Percentiles rank a stretch among this genome's conserved stretches.
phyloP scores from a whole-genome alignment of 257 asterid genomes.

The Prunella vulgaris region DNA sequence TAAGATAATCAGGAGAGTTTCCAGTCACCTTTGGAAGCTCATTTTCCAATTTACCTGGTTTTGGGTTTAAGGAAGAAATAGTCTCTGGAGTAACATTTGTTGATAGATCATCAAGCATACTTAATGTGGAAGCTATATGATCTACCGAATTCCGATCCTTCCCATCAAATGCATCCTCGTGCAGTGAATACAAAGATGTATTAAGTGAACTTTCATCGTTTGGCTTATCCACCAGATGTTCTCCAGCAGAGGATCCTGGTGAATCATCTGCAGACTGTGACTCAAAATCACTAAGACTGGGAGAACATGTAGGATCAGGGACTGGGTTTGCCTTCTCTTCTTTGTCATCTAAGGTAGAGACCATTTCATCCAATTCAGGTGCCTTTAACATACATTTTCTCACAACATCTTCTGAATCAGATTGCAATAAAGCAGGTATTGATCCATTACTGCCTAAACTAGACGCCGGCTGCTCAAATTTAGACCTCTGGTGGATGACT shows the following conservation, averaged over 20 bases:
- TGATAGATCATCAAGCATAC: constrained; percentile 12
- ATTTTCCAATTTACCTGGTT: constrained; percentile 11
- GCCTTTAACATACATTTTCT: constrained; percentile 23
- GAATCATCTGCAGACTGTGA: constrained; percentile 30
- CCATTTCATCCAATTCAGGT: constrained; percentile 30
- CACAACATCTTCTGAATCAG: constrained; percentile 30
- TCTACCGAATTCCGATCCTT: constrained; percentile 23
- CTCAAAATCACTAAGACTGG: constrained; percentile 26
- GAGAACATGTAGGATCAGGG: constrained; percentile 23
- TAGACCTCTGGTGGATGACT: constrained; percentile 23
- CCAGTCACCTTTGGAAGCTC: constrained; percentile 25
- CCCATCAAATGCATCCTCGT: constrained; percentile 24
- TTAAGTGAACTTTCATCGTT: constrained; percentile 24
- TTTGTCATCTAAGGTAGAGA: constrained; percentile 16
- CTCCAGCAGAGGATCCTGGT: constrained; percentile 29
- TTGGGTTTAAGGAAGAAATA: constrained; percentile 14
- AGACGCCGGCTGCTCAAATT: constrained; percentile 34
- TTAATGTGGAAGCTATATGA: constrained; percentile 19
- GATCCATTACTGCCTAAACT: constrained; percentile 33
- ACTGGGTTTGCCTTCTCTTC: constrained; percentile 26
- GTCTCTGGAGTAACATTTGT: constrained; percentile 25
- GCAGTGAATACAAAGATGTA: constrained; percentile 25
- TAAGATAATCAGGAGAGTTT: constrained; percentile 19
- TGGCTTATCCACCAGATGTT: constrained; percentile 26
- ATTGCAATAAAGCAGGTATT: constrained; percentile 20